phyloP scores from a whole-genome alignment of 2,329 filamentous ascomycete species.

The Colletotrichum simmondsii region DNA sequence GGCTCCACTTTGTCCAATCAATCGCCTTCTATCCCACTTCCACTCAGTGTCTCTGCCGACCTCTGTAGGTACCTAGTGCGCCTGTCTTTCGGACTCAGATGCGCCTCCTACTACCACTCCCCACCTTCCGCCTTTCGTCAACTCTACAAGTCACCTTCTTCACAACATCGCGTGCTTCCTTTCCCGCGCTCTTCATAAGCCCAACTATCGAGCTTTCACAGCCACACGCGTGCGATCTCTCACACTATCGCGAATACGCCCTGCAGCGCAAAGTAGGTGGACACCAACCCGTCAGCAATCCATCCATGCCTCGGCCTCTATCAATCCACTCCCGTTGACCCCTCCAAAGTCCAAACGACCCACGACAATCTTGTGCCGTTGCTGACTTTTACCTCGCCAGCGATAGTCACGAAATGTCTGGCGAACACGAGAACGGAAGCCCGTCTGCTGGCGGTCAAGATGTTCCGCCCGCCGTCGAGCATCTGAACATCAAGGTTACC shows the following conservation, averaged over 20 bases:
- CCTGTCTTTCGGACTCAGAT: not conserved
- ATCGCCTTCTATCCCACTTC: constrained; percentile 17
- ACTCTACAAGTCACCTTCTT: not conserved
- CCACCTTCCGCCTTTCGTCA: constrained; percentile 4
- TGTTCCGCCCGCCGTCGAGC: constrained; percentile 71
- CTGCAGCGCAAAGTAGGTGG: not conserved
- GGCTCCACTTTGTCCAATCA: constrained; percentile 20
- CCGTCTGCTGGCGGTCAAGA: constrained; percentile 49
- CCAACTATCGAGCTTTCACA: not conserved
- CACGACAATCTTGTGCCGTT: not conserved
- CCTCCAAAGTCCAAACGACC: not conserved
- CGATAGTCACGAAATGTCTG: constrained; percentile 54
- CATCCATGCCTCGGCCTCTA: not conserved
- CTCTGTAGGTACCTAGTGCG: not conserved
- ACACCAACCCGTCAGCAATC: not conserved
- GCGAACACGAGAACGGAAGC: constrained; percentile 62
- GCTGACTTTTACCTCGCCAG: constrained; percentile 6
- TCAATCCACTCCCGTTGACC: not conserved
- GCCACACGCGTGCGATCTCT: not conserved
- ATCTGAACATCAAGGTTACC: constrained; percentile 99
- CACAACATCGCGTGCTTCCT: not conserved
- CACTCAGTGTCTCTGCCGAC: not conserved
- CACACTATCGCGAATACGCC: not conserved
- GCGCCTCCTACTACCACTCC: constrained; percentile 2
- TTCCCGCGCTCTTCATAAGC: too few relatives aligned